These are phyloP conservation scores for Penicillium sp. DNA, from an alignment of 2,329 filamentous ascomycete genomes.

Conservation along the genomic window DNA sequence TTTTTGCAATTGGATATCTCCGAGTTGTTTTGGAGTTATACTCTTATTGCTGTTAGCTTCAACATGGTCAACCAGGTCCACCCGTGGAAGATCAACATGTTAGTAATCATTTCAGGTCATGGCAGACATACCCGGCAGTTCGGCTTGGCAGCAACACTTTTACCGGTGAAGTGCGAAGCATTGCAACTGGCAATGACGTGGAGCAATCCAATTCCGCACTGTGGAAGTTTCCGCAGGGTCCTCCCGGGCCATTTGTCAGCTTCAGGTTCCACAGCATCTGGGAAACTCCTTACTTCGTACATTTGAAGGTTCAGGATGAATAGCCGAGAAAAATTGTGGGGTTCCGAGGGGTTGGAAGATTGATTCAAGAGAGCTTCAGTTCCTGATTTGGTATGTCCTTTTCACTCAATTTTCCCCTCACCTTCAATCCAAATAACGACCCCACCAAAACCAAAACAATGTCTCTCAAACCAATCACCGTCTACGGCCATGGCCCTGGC, in stretches of 20 bases:
- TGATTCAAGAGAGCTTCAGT: not conserved
- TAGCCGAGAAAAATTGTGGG: not conserved
- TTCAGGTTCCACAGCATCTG: not conserved
- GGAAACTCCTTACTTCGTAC: not conserved
- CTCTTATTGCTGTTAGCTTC: not conserved
- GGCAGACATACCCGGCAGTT: not conserved
- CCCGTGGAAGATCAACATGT: not conserved
- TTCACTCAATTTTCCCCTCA: not conserved
- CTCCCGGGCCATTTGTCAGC: not conserved
- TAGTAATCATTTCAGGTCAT: not conserved
- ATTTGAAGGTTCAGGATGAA: not conserved
- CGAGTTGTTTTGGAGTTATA: not conserved
- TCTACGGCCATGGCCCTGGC: constrained; percentile 25
- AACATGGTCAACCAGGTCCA: not conserved
- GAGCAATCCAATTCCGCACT: not conserved
- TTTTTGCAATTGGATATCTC: not conserved
- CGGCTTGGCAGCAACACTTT: not conserved
- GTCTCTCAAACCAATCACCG: constrained; percentile 23
- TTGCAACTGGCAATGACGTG: not conserved
- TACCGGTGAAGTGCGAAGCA: not conserved
- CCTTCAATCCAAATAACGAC: not conserved
- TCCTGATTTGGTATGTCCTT: not conserved
- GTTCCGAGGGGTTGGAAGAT: not conserved
- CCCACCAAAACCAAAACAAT: constrained; percentile 6
- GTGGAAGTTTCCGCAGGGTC: not conserved